These are phyloP conservation scores for Aegilops tauschii DNA, from an alignment of 176 grass and related monocot species.

Conservation along the genomic window DNA sequence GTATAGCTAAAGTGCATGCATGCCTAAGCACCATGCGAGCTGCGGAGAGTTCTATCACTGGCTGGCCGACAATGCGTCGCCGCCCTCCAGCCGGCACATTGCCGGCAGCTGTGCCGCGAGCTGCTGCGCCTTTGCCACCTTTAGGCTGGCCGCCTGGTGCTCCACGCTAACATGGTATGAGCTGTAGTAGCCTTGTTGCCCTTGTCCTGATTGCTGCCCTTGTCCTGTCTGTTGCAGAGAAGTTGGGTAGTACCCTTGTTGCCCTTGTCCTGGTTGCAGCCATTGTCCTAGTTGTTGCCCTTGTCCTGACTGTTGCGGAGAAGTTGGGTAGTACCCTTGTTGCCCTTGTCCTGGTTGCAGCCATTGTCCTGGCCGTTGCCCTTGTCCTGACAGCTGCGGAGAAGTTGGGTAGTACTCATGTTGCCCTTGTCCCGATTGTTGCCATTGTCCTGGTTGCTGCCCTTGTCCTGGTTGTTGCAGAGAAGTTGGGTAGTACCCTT, in stretches of 20 bases:
- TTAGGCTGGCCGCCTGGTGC: neutral
- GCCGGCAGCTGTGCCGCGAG: neutral
- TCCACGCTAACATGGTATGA: neutral
- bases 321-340: neutral
- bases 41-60: neutral
- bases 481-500: neutral
- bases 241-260: neutral
- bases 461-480: no score
- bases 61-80: neutral
- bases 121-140: neutral
- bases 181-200: neutral
- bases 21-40: neutral
- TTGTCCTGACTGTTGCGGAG: neutral
- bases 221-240: neutral
- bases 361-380: no score
- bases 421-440: neutral
- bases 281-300: neutral
- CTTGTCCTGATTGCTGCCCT: no score
- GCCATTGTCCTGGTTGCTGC: no score
- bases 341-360: neutral
- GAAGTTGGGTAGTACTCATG: neutral
- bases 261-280: neutral
- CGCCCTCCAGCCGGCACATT: conserved; percentile 13
- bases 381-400: neutral
- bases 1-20: neutral